These are phyloP conservation scores for Fusarium denticulatum DNA, from an alignment of 2,329 filamentous ascomycete genomes.

Conservation along the genomic window DNA sequence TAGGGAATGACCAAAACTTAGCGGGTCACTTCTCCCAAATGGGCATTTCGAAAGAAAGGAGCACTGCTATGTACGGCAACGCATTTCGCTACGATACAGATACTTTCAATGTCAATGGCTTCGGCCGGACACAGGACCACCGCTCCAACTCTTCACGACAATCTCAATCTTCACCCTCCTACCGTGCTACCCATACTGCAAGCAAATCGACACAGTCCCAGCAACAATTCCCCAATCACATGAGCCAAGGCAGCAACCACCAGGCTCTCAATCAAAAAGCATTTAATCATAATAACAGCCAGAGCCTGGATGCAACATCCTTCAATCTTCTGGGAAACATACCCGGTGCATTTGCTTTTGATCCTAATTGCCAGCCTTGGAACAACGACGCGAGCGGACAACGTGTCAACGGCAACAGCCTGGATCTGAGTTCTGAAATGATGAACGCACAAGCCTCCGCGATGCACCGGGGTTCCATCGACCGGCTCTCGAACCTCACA, in stretches of 20 bases:
- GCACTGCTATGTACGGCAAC: conserved; percentile 35
- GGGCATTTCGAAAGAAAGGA: conserved; percentile 35
- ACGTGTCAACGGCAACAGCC: conserved; percentile 39
- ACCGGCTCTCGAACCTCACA: conserved; percentile 50
- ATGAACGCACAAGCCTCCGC: conserved; percentile 40
- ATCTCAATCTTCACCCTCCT: conserved; percentile 47
- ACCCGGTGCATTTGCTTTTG: conserved; percentile 54
- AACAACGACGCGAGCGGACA: conserved; percentile 44
- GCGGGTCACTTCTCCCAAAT: conserved; percentile 47
- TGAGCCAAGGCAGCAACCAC: conserved; percentile 54
- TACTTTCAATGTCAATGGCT: conserved; percentile 18
- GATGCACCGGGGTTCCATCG: conserved; percentile 52
- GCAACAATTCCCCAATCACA: conserved; percentile 53
- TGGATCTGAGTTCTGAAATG: conserved; percentile 44
- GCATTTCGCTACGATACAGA: conserved; percentile 41
- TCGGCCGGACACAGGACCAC: conserved; percentile 59
- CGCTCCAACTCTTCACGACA: conserved; percentile 67
- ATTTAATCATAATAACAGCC: conserved; percentile 46
- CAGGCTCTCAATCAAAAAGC: conserved; percentile 46
- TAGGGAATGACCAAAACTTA: conserved; percentile 56
- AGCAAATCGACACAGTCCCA: conserved; percentile 60
- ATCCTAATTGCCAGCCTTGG: conserved; percentile 60
- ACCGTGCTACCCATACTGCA: conserved; percentile 50
- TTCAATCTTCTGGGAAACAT: conserved; percentile 43
- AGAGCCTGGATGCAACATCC: conserved; percentile 43